A percentile compares a stretch with the other conserved stretches of the same genome.
These are phyloP conservation scores for Cyclotella baltica DNA, from an alignment of 108 stramenopile genomes.

Conservation along the genomic window DNA sequence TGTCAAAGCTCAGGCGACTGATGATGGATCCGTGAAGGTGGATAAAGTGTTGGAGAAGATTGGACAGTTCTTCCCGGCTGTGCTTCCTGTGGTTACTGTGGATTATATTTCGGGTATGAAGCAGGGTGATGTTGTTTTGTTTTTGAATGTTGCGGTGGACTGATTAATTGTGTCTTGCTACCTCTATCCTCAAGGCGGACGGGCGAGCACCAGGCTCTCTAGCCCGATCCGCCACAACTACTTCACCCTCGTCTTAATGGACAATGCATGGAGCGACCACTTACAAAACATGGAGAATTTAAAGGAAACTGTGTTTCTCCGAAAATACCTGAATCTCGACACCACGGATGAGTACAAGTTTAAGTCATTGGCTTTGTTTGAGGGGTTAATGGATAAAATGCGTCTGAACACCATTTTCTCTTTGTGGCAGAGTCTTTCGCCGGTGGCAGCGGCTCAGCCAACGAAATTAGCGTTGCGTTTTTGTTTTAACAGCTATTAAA, in stretches of 20 bases:
- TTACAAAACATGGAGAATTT: conserved; percentile 87
- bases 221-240: conserved; percentile 88
- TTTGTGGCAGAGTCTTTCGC: conserved; percentile 78
- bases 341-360: conserved; percentile 80
- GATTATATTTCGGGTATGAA: conserved; percentile 62
- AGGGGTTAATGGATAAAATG: conserved; percentile 84
- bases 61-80: conserved; percentile 84
- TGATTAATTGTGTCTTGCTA: no score
- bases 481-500: background rate
- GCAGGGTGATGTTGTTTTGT: conserved; percentile 55
- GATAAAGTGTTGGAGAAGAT: conserved; percentile 83
- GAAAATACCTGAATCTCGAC: conserved; percentile 78
- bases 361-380: conserved; percentile 79
- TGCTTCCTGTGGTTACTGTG: conserved; percentile 51
- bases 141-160: no score
- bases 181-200: conserved; percentile 23
- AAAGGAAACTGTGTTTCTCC: conserved; percentile 83
- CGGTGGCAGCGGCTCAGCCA: conserved; percentile 37
- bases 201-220: conserved; percentile 69
- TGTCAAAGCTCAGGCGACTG: conserved; percentile 76
- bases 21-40: conserved; percentile 65
- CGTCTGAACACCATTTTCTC: conserved; percentile 86
- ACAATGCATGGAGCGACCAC: conserved; percentile 93
- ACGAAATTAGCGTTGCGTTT: background rate
- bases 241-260: conserved; percentile 87